Evolutionary conservation across 768 basidiomycete species (phyloP).

Genomic region (Hygrophoropsis aurantiaca): DNA sequence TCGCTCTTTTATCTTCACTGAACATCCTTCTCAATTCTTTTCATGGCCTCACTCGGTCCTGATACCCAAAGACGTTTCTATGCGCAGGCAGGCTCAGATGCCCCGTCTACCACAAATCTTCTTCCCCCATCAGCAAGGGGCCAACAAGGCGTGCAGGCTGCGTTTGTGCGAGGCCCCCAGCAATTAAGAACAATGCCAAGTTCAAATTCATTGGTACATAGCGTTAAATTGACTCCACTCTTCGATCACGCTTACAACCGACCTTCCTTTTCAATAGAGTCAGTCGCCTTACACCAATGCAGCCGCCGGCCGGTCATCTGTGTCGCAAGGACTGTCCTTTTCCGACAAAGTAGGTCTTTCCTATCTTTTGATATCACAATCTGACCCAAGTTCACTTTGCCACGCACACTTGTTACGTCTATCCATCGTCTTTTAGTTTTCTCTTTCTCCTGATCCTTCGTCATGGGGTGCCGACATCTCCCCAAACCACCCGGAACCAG

Average conservation of each 20-base stretch:
- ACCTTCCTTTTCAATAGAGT: constrained; percentile 23
- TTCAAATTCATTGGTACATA: constrained; percentile 40
- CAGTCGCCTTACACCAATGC: constrained; percentile 41
- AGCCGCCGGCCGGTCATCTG: constrained; percentile 28
- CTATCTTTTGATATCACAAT: constrained; percentile 1
- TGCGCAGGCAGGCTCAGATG: constrained; percentile 37
- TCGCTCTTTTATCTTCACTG: constrained; percentile 19
- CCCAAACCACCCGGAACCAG: constrained; percentile 54
- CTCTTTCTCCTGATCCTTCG: constrained; percentile 69
- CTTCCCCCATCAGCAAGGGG: constrained; percentile 36
- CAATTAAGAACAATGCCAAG: constrained; percentile 40
- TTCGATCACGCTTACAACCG: background rate
- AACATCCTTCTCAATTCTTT: constrained; percentile 11
- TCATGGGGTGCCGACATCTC: constrained; percentile 72
- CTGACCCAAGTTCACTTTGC: background rate
- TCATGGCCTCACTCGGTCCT: constrained; percentile 26
- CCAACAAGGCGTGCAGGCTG: constrained; percentile 38
- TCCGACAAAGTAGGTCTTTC: constrained; percentile 55
- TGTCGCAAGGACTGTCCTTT: constrained; percentile 40
- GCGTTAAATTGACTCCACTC: background rate
- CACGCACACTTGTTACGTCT: background rate
- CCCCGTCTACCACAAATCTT: constrained; percentile 55
- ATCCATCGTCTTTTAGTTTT: constrained; percentile 46
- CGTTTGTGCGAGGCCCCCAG: constrained; percentile 39
- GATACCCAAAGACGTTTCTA: constrained; percentile 44